Base-by-base conservation (phyloP, 345 rosid genomes). In the Combretum micranthum region DNA sequence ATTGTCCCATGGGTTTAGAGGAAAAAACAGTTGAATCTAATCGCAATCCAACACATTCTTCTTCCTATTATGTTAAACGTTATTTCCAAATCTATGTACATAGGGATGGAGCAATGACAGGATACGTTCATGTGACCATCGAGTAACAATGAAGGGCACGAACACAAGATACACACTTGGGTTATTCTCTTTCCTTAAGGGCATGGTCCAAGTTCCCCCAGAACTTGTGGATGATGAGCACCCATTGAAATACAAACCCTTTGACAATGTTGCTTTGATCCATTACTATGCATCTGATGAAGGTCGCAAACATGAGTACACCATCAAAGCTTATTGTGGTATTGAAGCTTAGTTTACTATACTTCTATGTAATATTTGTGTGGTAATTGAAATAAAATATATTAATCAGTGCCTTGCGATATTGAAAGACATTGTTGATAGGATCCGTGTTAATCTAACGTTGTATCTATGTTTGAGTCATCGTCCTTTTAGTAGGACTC, bases 161-260 rank as follows among this genome's bases (percentile, higher is more conserved):
- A 9, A 15, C 10, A 44, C 45, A 8, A 66, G 69, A 39, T 62
- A 62, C 63, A 53, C 74, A 0, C 15, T 57, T 1, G 74, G 61
- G 17, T 17, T 64, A n/a, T 65, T 74, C 64, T 44, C 74, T 8
- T 47, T 51, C 53, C 14, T 53, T 13, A 59, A 51, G 0, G 63
- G 63, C 15, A 45, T 59, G 20, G 52, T 72, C 7, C 23, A 59
- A 17, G 66, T 68, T 3, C 77, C 73, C 0, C 56, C 58, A 44
- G 77, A 65, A 49, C 57, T 73, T 7, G 63, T 69, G 12, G 73
- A 69, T n/a, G 70, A 69, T 19, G 43, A 53, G 15, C 70, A 69
- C 16, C 73, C 73, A 4, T 55, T 64, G 9, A 57, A 45, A 15
- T 73, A 60, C 18, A 60, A 45, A 42, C 77, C 73, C 13, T 73